Conservation (phyloP, 2,329 filamentous ascomycete genomes). For the Basipetospora sp. region DNA sequence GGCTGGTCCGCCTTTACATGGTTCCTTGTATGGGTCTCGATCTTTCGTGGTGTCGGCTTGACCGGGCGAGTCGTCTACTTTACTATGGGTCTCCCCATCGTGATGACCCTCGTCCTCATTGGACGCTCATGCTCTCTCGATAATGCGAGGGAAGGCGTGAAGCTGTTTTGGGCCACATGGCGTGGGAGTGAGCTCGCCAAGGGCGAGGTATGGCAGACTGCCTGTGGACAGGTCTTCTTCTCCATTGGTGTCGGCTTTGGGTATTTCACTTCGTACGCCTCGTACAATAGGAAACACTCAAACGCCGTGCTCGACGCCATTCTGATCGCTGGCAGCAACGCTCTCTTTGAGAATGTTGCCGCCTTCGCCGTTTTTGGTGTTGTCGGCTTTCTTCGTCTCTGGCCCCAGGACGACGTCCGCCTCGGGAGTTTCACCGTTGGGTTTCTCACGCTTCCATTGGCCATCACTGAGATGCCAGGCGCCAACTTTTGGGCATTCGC, state of each 20-base stretch:
- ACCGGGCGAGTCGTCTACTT: conserved; percentile 46
- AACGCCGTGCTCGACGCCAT: conserved; percentile 46
- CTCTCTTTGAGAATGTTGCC: conserved; percentile 40
- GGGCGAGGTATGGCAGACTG: conserved; percentile 43
- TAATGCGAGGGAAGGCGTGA: conserved; percentile 37
- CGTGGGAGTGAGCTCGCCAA: conserved; percentile 33
- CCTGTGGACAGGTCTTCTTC: conserved; percentile 45
- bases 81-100: conserved; percentile 45
- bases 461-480: conserved; percentile 40
- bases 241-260: conserved; percentile 44
- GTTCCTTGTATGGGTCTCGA: conserved; percentile 45
- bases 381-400: conserved; percentile 29
- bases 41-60: conserved; percentile 42
- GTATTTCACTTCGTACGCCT: conserved; percentile 43
- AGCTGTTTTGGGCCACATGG: conserved; percentile 31
- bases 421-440: conserved; percentile 42
- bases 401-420: conserved; percentile 21
- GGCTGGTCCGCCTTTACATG: conserved; percentile 44
- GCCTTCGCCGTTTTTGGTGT: conserved; percentile 38
- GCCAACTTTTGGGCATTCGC: conserved; percentile 44
- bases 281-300: conserved; percentile 41
- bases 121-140: conserved; percentile 37
- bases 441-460: conserved; percentile 42
- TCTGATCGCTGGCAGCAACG: conserved; percentile 39
- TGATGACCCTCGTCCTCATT: conserved; percentile 41